Evolutionary conservation across 805 yeast genomes (phyloP), one percentile per base, ranked within the genome.

Genomic region (Alloascoidea africana): DNA sequence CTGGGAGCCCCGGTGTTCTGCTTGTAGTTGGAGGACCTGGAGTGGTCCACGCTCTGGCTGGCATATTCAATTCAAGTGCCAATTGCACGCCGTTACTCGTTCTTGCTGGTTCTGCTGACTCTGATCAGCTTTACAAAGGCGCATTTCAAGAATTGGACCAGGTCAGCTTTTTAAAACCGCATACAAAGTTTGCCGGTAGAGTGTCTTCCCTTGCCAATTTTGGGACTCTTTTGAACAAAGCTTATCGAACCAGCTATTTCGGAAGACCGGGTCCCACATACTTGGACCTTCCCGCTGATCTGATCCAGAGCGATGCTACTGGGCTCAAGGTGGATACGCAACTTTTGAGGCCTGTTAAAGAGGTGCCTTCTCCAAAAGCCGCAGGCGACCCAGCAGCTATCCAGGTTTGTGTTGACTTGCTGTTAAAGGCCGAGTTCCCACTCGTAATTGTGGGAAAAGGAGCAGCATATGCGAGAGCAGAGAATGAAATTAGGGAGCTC

Each of bases 11-110:
- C 0, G 85, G 81, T 14, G 80, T 78, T 0, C 51, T 75, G 14
- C 58, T 78, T 2, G 80, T 76, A 0, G 86, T 79, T 3, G 86
- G 87, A 19, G 86, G 86, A 0, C 85, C 86, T 0, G 86, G 86
- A 3, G 58, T 78, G 2, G 62, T 78, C 5, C 84, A 78, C 43
- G 76, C 82, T 0, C 46, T 73, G 34, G 70, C 85, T 0, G 87
- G 86, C 8, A 56, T 74, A 2, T 74, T 70, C 47, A 78, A 78
- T 46, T 68, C 85, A 4, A 62, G 59, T 32, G 57, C 67, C 38
- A 79, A 79, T 51, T 62, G 69, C 39, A 75, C 80, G 69, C 87
- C 87, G 3, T 51, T 78, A 37, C 42, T 78, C 39, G 69, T 78
- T 13, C 56, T 78, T 16, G 81, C 85, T 0, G 86, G 86, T 1